phyloP scores from a whole-genome alignment of 2,329 filamentous ascomycete genomes.

The Calonectria pseudoreteaudii region DNA sequence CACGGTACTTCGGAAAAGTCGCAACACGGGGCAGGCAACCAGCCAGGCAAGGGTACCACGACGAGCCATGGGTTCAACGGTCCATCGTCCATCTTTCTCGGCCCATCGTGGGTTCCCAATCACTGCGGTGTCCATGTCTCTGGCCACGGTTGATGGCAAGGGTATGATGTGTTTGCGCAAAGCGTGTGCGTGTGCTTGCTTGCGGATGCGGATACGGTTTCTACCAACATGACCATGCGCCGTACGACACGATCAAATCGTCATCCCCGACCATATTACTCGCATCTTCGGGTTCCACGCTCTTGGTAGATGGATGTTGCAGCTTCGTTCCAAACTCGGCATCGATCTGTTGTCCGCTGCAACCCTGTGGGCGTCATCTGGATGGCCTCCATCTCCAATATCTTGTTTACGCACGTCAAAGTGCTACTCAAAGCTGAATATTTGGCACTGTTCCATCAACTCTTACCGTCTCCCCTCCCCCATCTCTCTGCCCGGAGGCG shows the following conservation, averaged over 20 bases:
- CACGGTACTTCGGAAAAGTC: constrained; percentile 4
- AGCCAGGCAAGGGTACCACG: constrained; percentile 5
- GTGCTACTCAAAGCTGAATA: not conserved
- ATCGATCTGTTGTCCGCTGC: constrained; percentile 12
- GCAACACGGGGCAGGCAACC: constrained; percentile 11
- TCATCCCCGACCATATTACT: constrained; percentile 14
- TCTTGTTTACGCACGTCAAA: not conserved
- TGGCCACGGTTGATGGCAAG: not conserved
- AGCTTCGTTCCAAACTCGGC: constrained; percentile 25
- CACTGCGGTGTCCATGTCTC: not conserved
- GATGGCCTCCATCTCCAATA: constrained; percentile 7
- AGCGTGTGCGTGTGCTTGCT: not conserved
- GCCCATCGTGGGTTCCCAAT: constrained; percentile 9
- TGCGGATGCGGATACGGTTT: constrained; percentile 25
- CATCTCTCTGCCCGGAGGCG: not conserved
- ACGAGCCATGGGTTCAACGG: constrained; percentile 18
- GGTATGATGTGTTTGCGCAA: not conserved
- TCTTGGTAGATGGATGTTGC: constrained; percentile 7
- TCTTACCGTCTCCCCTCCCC: not conserved
- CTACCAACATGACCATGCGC: constrained; percentile 7
- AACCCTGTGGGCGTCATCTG: not conserved
- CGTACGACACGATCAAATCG: constrained; percentile 14
- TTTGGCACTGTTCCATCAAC: not conserved
- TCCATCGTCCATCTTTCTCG: constrained; percentile 26
- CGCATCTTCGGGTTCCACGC: constrained; percentile 15